These are phyloP conservation scores for Diplodia mutila DNA, from an alignment of 2,329 filamentous ascomycete genomes.

Conservation along the genomic window DNA sequence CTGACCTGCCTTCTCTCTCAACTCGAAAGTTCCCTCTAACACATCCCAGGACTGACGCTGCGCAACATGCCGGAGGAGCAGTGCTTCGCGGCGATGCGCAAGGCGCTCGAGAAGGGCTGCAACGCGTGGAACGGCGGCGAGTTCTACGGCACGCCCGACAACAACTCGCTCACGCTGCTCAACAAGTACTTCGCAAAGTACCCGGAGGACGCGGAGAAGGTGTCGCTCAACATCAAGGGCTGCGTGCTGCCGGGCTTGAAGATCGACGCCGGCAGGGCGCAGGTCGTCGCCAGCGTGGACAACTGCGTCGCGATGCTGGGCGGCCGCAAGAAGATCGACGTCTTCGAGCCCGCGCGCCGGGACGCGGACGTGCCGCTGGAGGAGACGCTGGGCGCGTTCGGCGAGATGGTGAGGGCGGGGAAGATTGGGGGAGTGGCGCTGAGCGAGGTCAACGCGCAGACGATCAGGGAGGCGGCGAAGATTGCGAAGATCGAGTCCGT, in stretches of 20 bases:
- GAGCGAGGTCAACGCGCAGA: conserved; percentile 50
- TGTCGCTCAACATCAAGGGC: conserved; percentile 49
- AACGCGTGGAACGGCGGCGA: conserved; percentile 50
- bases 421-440: conserved; percentile 53
- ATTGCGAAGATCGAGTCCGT: conserved; percentile 61
- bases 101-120: conserved; percentile 43
- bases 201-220: conserved; percentile 46
- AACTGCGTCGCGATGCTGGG: not conserved
- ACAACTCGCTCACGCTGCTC: conserved; percentile 44
- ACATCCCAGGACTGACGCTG: not conserved
- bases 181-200: conserved; percentile 49
- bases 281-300: not conserved
- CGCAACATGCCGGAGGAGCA: conserved; percentile 35
- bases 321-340: not conserved
- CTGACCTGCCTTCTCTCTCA: no score
- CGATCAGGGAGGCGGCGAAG: conserved; percentile 53
- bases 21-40: not conserved
- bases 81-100: conserved; percentile 50
- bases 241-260: not conserved
- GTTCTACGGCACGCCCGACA: conserved; percentile 45
- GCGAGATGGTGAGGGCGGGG: conserved; percentile 43
- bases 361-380: not conserved
- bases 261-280: not conserved
- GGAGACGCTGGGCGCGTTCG: conserved; percentile 20
- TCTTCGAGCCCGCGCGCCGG: conserved; percentile 2